Conservation (phyloP, 2,329 filamentous ascomycete genomes). For the Domatiomyces catenatus region DNA sequence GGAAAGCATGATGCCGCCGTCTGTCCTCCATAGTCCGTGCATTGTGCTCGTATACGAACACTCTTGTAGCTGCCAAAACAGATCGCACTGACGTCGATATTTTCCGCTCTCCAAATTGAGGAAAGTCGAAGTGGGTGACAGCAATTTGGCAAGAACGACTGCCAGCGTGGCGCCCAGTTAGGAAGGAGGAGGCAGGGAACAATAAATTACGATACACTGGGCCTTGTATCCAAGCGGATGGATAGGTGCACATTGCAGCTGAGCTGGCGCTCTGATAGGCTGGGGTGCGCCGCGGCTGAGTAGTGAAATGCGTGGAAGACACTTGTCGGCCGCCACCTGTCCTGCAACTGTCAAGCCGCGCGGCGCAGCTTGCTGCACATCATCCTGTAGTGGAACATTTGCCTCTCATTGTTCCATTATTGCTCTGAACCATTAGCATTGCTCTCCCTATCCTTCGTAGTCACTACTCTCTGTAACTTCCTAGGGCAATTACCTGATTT, state of each 20-base stretch:
- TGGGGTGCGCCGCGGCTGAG: background rate
- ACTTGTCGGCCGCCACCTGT: background rate
- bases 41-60: too few species aligned
- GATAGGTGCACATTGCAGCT: background rate
- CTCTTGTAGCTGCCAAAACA: background rate
- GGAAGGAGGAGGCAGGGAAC: background rate
- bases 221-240: background rate
- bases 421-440: background rate
- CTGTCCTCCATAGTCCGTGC: too few species aligned
- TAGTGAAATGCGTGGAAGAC: background rate
- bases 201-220: background rate
- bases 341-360: background rate
- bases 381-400: background rate
- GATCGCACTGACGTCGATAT: background rate
- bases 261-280: background rate
- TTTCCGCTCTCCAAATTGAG: background rate
- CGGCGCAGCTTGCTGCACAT: background rate
- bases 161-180: background rate
- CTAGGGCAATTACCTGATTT: background rate
- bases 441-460: background rate
- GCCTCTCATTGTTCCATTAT: background rate
- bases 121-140: background rate
- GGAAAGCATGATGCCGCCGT: slow-evolving; percentile 2
- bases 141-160: background rate
- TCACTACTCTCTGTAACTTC: background rate